Evolutionary conservation across 257 asterid species (phyloP), one percentile per base, ranked within the genome.

Genomic region (Solanum habrochaites): DNA sequence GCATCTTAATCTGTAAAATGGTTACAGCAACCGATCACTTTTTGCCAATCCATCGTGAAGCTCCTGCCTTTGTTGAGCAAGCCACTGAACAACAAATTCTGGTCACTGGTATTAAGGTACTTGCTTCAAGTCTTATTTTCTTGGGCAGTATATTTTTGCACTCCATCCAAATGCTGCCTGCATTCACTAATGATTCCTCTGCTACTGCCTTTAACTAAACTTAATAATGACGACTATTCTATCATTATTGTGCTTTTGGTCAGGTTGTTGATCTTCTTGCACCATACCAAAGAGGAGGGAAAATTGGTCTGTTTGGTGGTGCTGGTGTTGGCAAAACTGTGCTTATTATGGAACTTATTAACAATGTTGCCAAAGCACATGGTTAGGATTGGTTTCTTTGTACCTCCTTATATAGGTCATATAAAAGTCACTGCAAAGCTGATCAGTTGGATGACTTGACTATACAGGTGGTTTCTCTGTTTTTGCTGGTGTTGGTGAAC

Each of bases 251-350:
- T 45, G 27, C 39, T 18, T 16, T 64, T 39, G 29, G 1, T 8
- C 89, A 96, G 99, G 99, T 96, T 12, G 99, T 96, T n/a, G 99
- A 96, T 90, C 95, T 96, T 88, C 99, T 96, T 87, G 99, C 99
- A 3, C 99, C 99, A 21, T 96, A 96, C 95, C 99, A 96, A 93
- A 95, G 94, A 89, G 99, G 99, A 92, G 99, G 99, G 32, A 96
- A 96, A 91, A 96, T 96, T 92, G 99, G 99, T 62, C 93, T 96
- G 6, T 96, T 96, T 89, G 99, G 99, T 86, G 99, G 99, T 91
- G 99, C 99, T 87, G 99, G 99, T 87, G 99, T 96, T 0, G 99
- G 99, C 43, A 95, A 96, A 90, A 96, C 99, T 13, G 98, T 96
- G 72, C 99, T 96, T 92, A 96, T 96, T 86, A 96, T 96, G 99